Base-by-base conservation (phyloP, 2,329 filamentous ascomycete species). In the Calonectria crousiana region DNA sequence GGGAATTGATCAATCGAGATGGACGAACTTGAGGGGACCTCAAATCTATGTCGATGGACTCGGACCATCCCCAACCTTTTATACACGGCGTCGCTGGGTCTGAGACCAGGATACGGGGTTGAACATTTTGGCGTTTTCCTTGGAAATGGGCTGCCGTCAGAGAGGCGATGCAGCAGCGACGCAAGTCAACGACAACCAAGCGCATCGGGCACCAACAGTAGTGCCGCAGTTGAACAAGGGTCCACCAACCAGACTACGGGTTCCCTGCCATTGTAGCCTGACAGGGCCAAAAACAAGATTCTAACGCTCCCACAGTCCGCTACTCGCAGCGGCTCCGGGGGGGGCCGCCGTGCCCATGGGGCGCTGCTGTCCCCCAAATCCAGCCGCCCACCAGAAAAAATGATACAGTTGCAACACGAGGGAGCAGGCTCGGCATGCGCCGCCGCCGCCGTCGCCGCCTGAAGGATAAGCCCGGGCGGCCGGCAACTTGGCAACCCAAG, bases 121-220 rank as follows among this genome's bases (percentile, higher is more conserved):
- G 16, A 65, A 34, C 26, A 51, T 36, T 51, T 62, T 53, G 56
- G 67, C 32, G 38, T 44, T 28, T 32, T 38, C 20, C 47, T 47
- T 51, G 41, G n/a, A 30, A 36, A 23, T 47, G 44, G 49, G 67
- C 47, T 28, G 41, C 34, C 23, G 34, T 36, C 23, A 38, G n/a
- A 60, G 56, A 60, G 56, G 56, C 56, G 56, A 60, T 60, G 56
- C 56, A 60, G 34, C 9, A 60, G n/a, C 56, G 41, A 60, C 41
- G 56, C 34, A 60, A 60, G 56, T 60, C 34, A 41, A 60, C 56
- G 34, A 10, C 56, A 41, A 38, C 34, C 38, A 41, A 36, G 56
- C 34, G 34, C 28, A 47, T 70, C 67, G 67, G 67, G 67, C 67
- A 69, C 67, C 67, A 62, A 69, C 67, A 49, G 49, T 41, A 56